Base-by-base conservation (phyloP, 768 basidiomycete species). In the Suillus bovinus region DNA sequence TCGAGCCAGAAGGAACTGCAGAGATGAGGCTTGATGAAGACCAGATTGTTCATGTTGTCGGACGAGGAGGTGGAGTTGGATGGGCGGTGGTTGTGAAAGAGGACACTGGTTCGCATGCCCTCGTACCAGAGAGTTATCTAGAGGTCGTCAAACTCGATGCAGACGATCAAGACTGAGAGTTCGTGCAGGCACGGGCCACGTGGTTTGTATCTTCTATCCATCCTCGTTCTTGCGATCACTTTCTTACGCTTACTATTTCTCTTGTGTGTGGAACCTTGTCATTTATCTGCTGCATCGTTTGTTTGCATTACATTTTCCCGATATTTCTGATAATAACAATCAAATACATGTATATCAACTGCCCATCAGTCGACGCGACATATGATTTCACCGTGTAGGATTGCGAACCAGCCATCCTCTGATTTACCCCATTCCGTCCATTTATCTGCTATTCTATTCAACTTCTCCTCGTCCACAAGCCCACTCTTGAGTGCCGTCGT, bases 1-100 rank as follows among this genome's bases (percentile, higher is more conserved):
- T 95, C 65, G 86, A 87, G 63, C 89, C 90, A 0, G 90, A 93
- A 68, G 88, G 91, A 2, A 85, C 84, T 20, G 89, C 90, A 38
- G 93, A 95, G 84, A 92, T 94, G 90, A 79, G 79, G 49, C 75
- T 94, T 60, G 84, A 81, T 65, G 90, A 92, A 73, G 93, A 88
- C 52, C 90, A 94, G 76, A 66, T 90, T 53, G 87, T 94, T 16
- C 78, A 79, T 2, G 90, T 93, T 31, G 73, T 92, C 4, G 90
- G 90, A 11, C 69, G 90, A 54, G 90, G 91, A 5, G 90, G 91
- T 0, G 90, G 90, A 0, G 86, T 88, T 3, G 91, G 91, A 0
- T 92, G 91, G 91, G 91, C 89, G 0, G 86, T 93, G 10, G 91
- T 86, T 2, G 79, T 85, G 63, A 81, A 77, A 59, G 75, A 73